These are phyloP conservation scores for Stellera chamaejasme DNA, from an alignment of 345 rosid genomes.

Conservation along the genomic window DNA sequence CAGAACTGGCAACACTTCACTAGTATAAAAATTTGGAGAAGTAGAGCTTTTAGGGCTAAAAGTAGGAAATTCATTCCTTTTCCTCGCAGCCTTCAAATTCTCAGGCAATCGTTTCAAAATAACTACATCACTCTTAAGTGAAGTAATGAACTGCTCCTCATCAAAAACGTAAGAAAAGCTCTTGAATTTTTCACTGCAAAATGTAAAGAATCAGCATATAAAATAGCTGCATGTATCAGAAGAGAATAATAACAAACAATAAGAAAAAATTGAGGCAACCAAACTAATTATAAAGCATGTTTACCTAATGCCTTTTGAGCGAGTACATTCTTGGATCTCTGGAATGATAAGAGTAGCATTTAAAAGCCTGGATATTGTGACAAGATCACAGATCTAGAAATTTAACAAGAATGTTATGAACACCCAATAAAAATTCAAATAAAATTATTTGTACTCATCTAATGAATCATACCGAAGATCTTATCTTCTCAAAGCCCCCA, in stretches of 20 bases:
- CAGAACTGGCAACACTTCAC: slow-evolving; percentile 68
- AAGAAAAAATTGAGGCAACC: slow-evolving; percentile 8
- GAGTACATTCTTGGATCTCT: slow-evolving; percentile 91
- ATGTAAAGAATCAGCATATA: slow-evolving; percentile 13
- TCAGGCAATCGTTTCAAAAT: slow-evolving; percentile 70
- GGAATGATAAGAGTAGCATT: slow-evolving; percentile 99
- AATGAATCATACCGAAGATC: slow-evolving; percentile 64
- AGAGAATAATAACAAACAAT: neutral
- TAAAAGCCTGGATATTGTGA: slow-evolving; percentile 97
- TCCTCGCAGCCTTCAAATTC: slow-evolving; percentile 68
- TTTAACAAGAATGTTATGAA: slow-evolving; percentile 45
- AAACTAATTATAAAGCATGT: slow-evolving; percentile 12
- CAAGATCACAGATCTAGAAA: slow-evolving; percentile 99
- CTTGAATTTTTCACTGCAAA: slow-evolving; percentile 69
- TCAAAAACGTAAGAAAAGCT: slow-evolving; percentile 94
- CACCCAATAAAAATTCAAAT: slow-evolving; percentile 9
- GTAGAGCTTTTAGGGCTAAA: slow-evolving; percentile 74
- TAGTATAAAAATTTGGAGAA: slow-evolving; percentile 64
- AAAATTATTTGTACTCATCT: slow-evolving; percentile 8
- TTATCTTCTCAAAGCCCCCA: slow-evolving; percentile 92
- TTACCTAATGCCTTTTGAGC: slow-evolving; percentile 87
- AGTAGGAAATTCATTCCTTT: slow-evolving; percentile 56
- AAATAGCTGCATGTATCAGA: neutral
- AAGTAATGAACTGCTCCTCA: slow-evolving; percentile 86
- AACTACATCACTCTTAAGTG: slow-evolving; percentile 75